Evolutionary conservation across 2,329 filamentous ascomycete species (phyloP).

Genomic region (Triangularia setosa): DNA sequence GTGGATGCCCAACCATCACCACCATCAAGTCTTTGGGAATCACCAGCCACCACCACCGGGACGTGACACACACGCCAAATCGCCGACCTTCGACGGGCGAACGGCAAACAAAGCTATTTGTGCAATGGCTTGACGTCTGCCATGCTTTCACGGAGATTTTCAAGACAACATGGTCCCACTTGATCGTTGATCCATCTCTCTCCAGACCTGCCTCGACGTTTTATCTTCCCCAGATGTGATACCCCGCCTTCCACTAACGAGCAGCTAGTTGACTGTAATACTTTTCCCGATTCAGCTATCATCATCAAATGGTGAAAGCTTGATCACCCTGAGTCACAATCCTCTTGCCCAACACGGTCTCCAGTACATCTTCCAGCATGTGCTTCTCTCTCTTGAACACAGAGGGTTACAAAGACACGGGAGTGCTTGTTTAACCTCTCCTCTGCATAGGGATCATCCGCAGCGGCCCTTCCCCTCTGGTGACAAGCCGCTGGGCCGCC

Average conservation of each 20-base stretch:
- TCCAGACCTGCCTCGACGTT: background rate
- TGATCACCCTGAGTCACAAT: background rate
- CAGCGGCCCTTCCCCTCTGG: background rate
- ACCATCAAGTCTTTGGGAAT: too few species aligned
- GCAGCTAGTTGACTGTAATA: background rate
- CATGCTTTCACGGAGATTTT: constrained; percentile 1
- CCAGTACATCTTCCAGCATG: background rate
- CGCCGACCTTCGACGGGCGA: background rate
- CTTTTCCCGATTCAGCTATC: background rate
- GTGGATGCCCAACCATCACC: constrained; percentile 19
- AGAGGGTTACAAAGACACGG: background rate
- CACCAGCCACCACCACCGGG: background rate
- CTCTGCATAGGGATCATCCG: constrained; percentile 4
- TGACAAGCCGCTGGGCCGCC: background rate
- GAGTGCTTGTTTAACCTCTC: background rate
- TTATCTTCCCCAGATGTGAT: background rate
- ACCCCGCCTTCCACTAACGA: background rate
- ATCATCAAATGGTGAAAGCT: background rate
- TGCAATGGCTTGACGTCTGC: background rate
- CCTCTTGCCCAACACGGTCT: background rate
- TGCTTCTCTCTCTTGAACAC: background rate
- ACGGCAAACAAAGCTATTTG: background rate
- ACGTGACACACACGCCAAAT: background rate
- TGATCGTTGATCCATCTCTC: background rate
- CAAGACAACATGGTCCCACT: background rate